These are phyloP conservation scores for Trichoderma atroviride DNA, from an alignment of 2,329 filamentous ascomycete genomes.

Conservation along the genomic window DNA sequence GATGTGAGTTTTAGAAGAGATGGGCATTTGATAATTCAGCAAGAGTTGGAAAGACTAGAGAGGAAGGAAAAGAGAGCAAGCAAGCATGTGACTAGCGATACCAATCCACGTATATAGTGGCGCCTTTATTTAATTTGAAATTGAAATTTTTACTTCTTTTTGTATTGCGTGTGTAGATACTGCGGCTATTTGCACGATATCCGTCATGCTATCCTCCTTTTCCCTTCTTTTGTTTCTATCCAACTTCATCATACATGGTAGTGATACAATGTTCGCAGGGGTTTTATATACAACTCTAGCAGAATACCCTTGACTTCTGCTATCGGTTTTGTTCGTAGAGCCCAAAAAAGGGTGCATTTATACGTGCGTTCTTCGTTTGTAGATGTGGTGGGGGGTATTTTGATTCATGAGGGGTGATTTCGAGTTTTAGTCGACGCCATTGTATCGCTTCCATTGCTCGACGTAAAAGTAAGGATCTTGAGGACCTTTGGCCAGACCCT, in stretches of 20 bases:
- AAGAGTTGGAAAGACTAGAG: neutral
- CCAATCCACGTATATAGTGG: constrained; percentile 21
- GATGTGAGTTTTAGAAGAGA: neutral
- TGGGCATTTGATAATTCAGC: neutral
- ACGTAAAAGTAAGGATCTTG: constrained; percentile 65
- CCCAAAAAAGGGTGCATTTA: neutral
- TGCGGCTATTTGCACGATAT: neutral
- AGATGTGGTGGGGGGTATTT: neutral
- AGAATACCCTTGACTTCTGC: constrained; percentile 30
- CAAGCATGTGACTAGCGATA: constrained; percentile 26
- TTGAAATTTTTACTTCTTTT: constrained; percentile 7
- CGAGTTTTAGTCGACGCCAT: constrained; percentile 57
- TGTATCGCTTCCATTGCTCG: constrained; percentile 68
- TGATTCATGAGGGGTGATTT: neutral
- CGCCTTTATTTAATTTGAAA: constrained; percentile 18
- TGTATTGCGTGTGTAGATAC: neutral
- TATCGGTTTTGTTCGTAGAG: constrained; percentile 4
- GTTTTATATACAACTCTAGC: constrained; percentile 39
- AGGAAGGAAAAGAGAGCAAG: neutral
- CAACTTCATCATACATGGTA: constrained; percentile 36
- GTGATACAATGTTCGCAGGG: constrained; percentile 33
- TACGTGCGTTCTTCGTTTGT: neutral
- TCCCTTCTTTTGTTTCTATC: neutral
- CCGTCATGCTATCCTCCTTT: neutral
- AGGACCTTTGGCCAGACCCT: constrained; percentile 56